Conservation (phyloP, 2,329 filamentous ascomycete genomes). For the Chaetomiaceae sp. region DNA sequence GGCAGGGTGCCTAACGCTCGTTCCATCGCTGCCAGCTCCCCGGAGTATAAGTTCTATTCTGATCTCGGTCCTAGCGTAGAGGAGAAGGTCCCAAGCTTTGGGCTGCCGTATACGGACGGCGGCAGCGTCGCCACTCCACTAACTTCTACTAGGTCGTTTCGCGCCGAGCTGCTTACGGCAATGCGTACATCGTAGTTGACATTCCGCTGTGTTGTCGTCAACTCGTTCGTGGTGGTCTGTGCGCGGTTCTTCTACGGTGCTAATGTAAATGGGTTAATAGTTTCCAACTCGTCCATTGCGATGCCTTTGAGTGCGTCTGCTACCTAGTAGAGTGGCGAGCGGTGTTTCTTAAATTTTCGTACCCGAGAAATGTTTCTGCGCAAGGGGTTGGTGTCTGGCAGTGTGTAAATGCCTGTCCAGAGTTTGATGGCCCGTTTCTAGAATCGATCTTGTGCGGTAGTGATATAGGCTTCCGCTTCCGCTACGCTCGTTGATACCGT, state of each 20-base stretch:
- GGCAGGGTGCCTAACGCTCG: background rate
- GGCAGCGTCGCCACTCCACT: background rate
- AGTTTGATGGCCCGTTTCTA: background rate
- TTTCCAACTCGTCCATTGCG: background rate
- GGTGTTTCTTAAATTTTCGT: background rate
- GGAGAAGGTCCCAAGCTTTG: background rate
- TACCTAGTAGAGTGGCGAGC: background rate
- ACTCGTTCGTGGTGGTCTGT: background rate
- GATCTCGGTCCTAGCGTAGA: background rate
- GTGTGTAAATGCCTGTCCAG: background rate
- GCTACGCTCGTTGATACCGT: background rate
- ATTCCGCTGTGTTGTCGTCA: background rate
- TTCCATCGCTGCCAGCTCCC: background rate
- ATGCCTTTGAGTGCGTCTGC: background rate
- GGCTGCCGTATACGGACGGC: background rate
- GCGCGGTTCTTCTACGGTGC: background rate
- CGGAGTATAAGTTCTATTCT: background rate
- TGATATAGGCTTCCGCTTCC: background rate
- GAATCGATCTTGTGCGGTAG: background rate
- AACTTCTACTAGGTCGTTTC: no score
- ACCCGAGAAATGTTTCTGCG: background rate
- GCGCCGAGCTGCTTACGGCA: slow-evolving; percentile 1
- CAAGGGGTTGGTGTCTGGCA: background rate
- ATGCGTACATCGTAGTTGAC: background rate
- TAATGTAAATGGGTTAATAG: background rate